phyloP scores from a whole-genome alignment of 176 grass and related monocot genomes.

The Panicum miliaceum region DNA sequence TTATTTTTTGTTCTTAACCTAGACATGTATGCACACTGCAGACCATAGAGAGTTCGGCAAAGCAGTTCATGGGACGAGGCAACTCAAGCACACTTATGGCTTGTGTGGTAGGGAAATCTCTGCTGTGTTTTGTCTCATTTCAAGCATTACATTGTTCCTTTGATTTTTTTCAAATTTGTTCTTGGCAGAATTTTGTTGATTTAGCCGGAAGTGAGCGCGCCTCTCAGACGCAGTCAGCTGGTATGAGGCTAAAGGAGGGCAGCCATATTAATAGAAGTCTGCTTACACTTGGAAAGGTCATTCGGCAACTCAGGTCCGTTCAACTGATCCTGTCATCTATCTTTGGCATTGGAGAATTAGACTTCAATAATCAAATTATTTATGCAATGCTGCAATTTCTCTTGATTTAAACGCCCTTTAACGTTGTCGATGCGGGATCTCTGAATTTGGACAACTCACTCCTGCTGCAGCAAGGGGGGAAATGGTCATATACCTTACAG shows the following conservation, averaged over 20 bases:
- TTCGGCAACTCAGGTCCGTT: constrained; percentile 89
- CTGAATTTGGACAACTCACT: neutral
- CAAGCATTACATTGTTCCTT: neutral
- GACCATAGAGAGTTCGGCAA: constrained; percentile 75
- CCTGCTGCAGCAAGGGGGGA: constrained; percentile 68
- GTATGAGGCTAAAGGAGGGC: constrained; percentile 85
- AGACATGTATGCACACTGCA: constrained; percentile 28
- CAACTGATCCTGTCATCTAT: constrained; percentile 28
- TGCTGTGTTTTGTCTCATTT: neutral
- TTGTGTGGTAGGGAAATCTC: constrained; percentile 65
- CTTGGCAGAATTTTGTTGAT: constrained; percentile 87
- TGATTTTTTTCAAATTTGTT: constrained; percentile 22
- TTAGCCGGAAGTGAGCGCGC: constrained; percentile 94
- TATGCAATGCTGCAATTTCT: neutral
- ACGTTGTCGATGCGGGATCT: neutral
- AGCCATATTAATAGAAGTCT: constrained; percentile 93
- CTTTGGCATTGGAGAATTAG: neutral
- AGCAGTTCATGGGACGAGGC: constrained; percentile 57
- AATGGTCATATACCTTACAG: constrained; percentile 87
- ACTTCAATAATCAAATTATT: constrained; percentile 1
- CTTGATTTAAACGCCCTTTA: neutral
- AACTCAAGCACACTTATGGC: constrained; percentile 71
- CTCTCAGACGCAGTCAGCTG: constrained; percentile 69
- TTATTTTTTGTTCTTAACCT: constrained; percentile 32
- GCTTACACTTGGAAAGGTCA: constrained; percentile 90